Base-by-base conservation (phyloP, 148 eudicot genomes). In the Limonium bicolor region DNA sequence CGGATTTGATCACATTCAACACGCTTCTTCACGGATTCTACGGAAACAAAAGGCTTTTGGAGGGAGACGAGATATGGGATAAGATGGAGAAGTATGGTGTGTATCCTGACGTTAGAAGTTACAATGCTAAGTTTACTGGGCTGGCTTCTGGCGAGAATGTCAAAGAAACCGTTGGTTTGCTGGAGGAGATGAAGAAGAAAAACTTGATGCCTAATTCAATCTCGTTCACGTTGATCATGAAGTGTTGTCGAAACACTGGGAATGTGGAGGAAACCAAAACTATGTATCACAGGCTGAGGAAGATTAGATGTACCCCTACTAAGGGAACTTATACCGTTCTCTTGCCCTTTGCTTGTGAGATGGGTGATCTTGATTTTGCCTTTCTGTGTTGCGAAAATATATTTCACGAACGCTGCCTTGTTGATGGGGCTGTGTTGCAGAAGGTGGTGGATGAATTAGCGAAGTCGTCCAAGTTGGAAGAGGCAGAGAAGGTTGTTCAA, bases 381-480 rank as follows among this genome's bases (percentile, higher is more conserved):
- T 59, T 48, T 3, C 30, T 15, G 48, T 29, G 61, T 45, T 61
- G 59, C 47, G 56, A 32, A 35, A 40, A 11, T 16, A 20, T 67
- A 42, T 36, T 61, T 2, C 27, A 51, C 22, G 25, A 28, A 19
- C 27, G 28, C 14, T 28, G 40, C 17, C 6, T 51, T 6, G 47
- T 51, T 4, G 46, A 56, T 27, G 43, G 34, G 30, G 53, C 14
- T 19, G 48, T 55, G 48, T 23, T 66, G 42, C 58, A 66, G 51
- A 46, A 37, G 54, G 71, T 61, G 33, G 38, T 66, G 29, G 59
- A 61, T 46, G 65, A 60, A 42, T 41, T 60, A n/a, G 52, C 61
- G 37, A 47, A 51, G 51, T 57, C 55, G 48, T 50, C 54, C 2
- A 27, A 66, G 18, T 15, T 33, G 10, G 12, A 40, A 14, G 57